phyloP scores from a whole-genome alignment of 2,329 filamentous ascomycete genomes.

The Colletotrichum cordylinicola region DNA sequence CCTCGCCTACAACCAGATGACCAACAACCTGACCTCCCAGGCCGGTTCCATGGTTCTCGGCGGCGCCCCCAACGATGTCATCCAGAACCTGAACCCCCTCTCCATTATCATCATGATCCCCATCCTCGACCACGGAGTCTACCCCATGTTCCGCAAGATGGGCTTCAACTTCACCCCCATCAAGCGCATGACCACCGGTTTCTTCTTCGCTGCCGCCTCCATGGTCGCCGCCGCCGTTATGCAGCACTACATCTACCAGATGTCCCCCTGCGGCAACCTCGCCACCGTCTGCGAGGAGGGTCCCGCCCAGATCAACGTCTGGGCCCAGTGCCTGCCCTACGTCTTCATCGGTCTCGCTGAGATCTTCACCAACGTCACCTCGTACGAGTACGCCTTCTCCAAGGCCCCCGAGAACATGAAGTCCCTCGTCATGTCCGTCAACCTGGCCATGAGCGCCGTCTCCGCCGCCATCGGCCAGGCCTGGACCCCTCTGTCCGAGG shows the following conservation, averaged over 20 bases:
- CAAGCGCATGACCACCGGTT: conserved; percentile 76
- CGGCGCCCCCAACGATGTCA: conserved; percentile 78
- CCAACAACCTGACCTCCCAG: conserved; percentile 67
- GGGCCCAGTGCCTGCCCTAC: conserved; percentile 59
- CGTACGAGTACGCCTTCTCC: conserved; percentile 78
- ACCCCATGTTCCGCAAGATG: conserved; percentile 68
- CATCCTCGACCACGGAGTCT: conserved; percentile 71
- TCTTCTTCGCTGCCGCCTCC: conserved; percentile 67
- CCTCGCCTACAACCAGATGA: conserved; percentile 65
- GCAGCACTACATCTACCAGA: conserved; percentile 69
- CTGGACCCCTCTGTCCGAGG: conserved; percentile 63
- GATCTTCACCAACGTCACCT: conserved; percentile 61
- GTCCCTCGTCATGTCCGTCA: conserved; percentile 73
- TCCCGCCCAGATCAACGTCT: conserved; percentile 69
- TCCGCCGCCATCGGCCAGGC: conserved; percentile 75
- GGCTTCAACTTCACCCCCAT: conserved; percentile 75
- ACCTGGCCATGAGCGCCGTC: conserved; percentile 74
- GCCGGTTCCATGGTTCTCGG: conserved; percentile 70
- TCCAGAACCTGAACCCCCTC: conserved; percentile 79
- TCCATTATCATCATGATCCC: conserved; percentile 79
- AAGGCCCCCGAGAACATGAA: conserved; percentile 84
- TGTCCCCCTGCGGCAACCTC: conserved; percentile 63
- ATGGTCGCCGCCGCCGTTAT: conserved; percentile 64
- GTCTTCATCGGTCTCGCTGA: conserved; percentile 57
- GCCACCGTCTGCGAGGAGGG: conserved; percentile 55